Base-by-base conservation (phyloP, 2,329 filamentous ascomycete genomes). In the Apiospora hydei region DNA sequence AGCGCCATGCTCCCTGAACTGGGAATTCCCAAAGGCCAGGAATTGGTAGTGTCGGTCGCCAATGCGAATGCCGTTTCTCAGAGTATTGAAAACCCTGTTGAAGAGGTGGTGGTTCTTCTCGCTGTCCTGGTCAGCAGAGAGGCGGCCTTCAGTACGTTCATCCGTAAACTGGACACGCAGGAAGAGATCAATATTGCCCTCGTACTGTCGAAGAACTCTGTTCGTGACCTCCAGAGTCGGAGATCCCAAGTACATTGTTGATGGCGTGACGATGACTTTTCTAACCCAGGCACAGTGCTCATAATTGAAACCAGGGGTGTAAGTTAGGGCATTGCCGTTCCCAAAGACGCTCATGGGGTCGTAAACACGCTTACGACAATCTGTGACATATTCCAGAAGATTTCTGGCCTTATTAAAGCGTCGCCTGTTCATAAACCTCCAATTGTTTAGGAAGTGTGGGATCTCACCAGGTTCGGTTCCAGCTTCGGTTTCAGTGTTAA, bases 11-110 rank as follows among this genome's bases (percentile, higher is more conserved):
- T 98, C 95, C 69, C 96, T 90, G 73, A 99, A 93, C 77, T 99
- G 96, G 0, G 96, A 98, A 81, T 96, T 98, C 0, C 96, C 96
- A 83, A 95, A 98, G 0, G 96, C 96, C 38, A 99, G 88, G 75
- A 98, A 98, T 76, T 96, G 89, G 81, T 95, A 99, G 72, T 90
- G 89, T 10, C 94, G 91, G 74, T 92, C 93, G 5, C 94, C 96
- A 69, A 99, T 91, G 0, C 86, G 86, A 75, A 99, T 96, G 0
- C 96, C 96, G 71, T 96, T 89, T 64, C 84, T 87, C 78, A 98
- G 84, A 0, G 92, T 89, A 67, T 92, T 88, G 74, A 90, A 90
- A 26, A 98, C 88, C 16, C 94, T 89, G 38, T 90, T 90, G 80
- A 93, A 98, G 0, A 98, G 80, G 71, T 93, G 89, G 72, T 94